Evolutionary conservation across 1,284 basidiomycete species (phyloP).

Genomic region (Sphaerobolus stellatus): DNA sequence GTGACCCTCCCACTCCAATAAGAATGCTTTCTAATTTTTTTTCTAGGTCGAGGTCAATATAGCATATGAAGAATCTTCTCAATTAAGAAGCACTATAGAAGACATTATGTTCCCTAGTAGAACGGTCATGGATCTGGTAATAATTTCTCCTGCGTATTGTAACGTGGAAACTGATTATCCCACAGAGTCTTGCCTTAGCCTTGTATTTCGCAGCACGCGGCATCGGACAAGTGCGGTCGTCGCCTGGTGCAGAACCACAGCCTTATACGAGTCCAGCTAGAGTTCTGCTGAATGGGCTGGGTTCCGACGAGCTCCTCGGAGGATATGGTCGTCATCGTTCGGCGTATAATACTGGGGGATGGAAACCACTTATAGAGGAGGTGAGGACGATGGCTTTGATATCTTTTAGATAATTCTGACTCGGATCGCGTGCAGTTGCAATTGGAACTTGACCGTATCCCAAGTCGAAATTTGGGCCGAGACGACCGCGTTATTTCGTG

Average conservation of each 20-base stretch:
- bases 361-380: slow-evolving; percentile 78
- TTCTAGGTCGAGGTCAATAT: slow-evolving; percentile 80
- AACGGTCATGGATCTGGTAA: slow-evolving; percentile 91
- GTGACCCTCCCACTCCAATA: slow-evolving; percentile 21
- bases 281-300: slow-evolving; percentile 89
- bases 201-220: slow-evolving; percentile 92
- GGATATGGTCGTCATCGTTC: slow-evolving; percentile 91
- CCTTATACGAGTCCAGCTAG: slow-evolving; percentile 74
- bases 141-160: no score
- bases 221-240: slow-evolving; percentile 51
- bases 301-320: slow-evolving; percentile 93
- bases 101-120: slow-evolving; percentile 77
- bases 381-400: slow-evolving; percentile 39
- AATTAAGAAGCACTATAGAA: slow-evolving; percentile 56
- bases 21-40: background rate
- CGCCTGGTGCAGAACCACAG: slow-evolving; percentile 34
- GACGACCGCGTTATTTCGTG: slow-evolving; percentile 92
- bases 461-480: slow-evolving; percentile 86
- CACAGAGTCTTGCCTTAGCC: slow-evolving; percentile 85
- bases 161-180: background rate
- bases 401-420: slow-evolving; percentile 6
- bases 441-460: slow-evolving; percentile 89
- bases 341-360: slow-evolving; percentile 66
- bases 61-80: slow-evolving; percentile 73
- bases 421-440: slow-evolving; percentile 69